A percentile compares a stretch with the other conserved stretches of the same genome.
These are phyloP conservation scores for Globisporangium lucens DNA, from an alignment of 352 stramenopile species.

Conservation along the genomic window DNA sequence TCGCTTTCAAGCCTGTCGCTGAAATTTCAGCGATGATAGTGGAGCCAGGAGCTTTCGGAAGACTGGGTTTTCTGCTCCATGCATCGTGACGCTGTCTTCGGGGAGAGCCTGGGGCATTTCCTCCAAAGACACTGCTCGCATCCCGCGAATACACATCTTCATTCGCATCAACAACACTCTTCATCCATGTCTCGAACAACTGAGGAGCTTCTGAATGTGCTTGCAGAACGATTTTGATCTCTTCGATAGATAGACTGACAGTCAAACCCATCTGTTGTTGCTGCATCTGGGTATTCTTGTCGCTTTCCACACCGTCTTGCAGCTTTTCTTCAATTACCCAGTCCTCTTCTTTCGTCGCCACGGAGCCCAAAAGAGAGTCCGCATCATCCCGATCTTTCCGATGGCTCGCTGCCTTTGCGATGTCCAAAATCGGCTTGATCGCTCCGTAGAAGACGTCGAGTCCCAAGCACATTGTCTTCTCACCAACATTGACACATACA, in stretches of 20 bases:
- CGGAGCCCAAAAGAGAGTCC: constrained; percentile 14
- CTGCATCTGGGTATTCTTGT: not conserved
- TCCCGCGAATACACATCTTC: constrained; percentile 20
- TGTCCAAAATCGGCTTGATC: constrained; percentile 22
- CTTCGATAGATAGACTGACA: constrained; percentile 33
- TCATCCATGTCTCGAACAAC: constrained; percentile 57
- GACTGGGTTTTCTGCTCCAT: constrained; percentile 12
- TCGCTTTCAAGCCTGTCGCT: constrained; percentile 24
- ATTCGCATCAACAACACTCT: constrained; percentile 22
- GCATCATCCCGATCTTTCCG: constrained; percentile 12
- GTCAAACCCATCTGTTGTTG: constrained; percentile 2
- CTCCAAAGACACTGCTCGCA: constrained; percentile 4
- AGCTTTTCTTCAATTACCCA: not conserved
- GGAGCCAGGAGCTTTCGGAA: constrained; percentile 5
- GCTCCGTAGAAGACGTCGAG: constrained; percentile 21
- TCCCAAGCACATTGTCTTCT: constrained; percentile 16
- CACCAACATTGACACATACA: constrained; percentile 22
- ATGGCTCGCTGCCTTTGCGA: constrained; percentile 6
- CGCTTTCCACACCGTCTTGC: not conserved
- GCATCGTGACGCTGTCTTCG: constrained; percentile 19
- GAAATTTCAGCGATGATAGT: constrained; percentile 36
- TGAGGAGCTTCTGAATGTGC: constrained; percentile 42
- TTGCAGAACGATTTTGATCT: constrained; percentile 47
- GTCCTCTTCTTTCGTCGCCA: constrained; percentile 14
- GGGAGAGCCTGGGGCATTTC: constrained; percentile 19